phyloP scores from a whole-genome alignment of 805 yeast species.

The Kodamaea nitidulidarum region DNA sequence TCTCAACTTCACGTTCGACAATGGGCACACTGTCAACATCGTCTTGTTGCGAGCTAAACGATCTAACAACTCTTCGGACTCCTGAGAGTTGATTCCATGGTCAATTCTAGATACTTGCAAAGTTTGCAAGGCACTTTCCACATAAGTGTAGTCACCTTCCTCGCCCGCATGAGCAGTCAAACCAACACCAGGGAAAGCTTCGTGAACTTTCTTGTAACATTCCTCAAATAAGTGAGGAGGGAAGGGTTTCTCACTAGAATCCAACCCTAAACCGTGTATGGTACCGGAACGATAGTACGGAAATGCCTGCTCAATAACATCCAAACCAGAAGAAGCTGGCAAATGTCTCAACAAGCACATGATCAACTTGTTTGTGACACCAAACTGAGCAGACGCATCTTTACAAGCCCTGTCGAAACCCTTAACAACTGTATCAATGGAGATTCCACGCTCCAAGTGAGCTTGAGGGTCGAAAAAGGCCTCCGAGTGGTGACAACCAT shows the following conservation, averaged over 20 bases:
- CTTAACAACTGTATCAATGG: slow-evolving; percentile 53
- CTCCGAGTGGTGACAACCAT: slow-evolving; percentile 68
- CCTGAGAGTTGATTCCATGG: slow-evolving; percentile 68
- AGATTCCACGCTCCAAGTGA: slow-evolving; percentile 64
- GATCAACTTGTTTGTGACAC: slow-evolving; percentile 65
- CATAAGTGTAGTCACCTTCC: slow-evolving; percentile 76
- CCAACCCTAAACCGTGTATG: slow-evolving; percentile 77
- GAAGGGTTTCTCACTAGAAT: slow-evolving; percentile 73
- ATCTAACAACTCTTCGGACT: slow-evolving; percentile 50
- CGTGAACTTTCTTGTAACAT: slow-evolving; percentile 51
- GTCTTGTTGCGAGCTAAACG: slow-evolving; percentile 53
- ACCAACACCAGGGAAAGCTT: slow-evolving; percentile 49
- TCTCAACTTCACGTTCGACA: slow-evolving; percentile 71
- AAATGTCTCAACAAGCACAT: slow-evolving; percentile 81
- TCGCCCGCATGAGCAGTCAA: slow-evolving; percentile 89
- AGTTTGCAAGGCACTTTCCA: slow-evolving; percentile 52
- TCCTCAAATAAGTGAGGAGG: slow-evolving; percentile 69
- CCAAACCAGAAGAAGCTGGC: slow-evolving; percentile 55
- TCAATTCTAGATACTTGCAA: slow-evolving; percentile 63
- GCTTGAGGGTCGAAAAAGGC: slow-evolving; percentile 85
- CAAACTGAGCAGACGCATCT: slow-evolving; percentile 56
- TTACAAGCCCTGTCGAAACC: slow-evolving; percentile 68
- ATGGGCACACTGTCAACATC: slow-evolving; percentile 70
- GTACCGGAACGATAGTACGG: slow-evolving; percentile 41
- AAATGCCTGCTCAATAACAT: slow-evolving; percentile 51